These are phyloP conservation scores for Medicago lupulina DNA, from an alignment of 306 rosid genomes.

Conservation along the genomic window DNA sequence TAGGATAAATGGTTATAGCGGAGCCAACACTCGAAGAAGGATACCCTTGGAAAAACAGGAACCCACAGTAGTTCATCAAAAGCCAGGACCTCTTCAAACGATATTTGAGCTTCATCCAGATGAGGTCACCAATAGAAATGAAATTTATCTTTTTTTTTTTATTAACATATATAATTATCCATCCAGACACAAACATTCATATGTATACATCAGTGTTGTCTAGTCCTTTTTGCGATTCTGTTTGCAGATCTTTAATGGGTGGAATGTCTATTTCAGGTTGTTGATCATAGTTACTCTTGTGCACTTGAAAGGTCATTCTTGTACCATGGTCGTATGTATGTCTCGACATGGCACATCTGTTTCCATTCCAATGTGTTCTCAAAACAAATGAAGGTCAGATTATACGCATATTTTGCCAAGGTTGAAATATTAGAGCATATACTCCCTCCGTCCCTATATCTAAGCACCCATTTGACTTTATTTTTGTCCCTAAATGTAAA, in stretches of 20 bases:
- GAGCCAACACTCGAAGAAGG: constrained; percentile 76
- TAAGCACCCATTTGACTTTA: too few relatives aligned
- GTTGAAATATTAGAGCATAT: constrained; percentile 30
- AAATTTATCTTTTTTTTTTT: constrained; percentile 35
- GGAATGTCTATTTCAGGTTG: constrained; percentile 69
- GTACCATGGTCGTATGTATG: constrained; percentile 98
- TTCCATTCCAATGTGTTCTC: constrained; percentile 97
- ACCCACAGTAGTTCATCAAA: constrained; percentile 90
- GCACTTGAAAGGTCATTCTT: constrained; percentile 99
- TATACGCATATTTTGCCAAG: constrained; percentile 24
- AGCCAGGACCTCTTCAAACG: constrained; percentile 97
- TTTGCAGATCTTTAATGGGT: constrained; percentile 43
- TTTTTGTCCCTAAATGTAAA: too few relatives aligned
- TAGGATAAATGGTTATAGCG: constrained; percentile 79
- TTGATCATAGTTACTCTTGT: constrained; percentile 93
- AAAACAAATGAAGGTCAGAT: constrained; percentile 95
- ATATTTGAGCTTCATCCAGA: constrained; percentile 84
- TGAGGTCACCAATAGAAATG: constrained; percentile 65
- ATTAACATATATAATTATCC: constrained; percentile 12
- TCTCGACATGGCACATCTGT: constrained; percentile 93
- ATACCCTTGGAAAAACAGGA: constrained; percentile 71
- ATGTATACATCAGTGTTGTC: constrained; percentile 7
- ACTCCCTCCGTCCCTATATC: too few relatives aligned
- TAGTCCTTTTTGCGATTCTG: constrained; percentile 33
- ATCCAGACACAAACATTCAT: not conserved